A percentile compares a stretch with the other conserved stretches of the same genome.
Conservation (phyloP, 192 early-diverging fungal species). For the Phlyctochytrium arcticum region DNA sequence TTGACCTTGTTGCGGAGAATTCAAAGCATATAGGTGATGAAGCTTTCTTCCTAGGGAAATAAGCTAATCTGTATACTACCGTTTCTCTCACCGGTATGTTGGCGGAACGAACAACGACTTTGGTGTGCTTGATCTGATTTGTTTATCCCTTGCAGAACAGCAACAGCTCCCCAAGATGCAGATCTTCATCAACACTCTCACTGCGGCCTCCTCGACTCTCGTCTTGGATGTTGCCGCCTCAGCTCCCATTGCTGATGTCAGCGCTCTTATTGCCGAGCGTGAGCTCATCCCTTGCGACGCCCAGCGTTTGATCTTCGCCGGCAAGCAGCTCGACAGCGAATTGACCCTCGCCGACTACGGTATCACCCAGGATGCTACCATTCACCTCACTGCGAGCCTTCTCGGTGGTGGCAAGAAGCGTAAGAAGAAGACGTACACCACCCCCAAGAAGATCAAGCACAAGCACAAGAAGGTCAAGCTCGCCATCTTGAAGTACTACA, state of each 20-base stretch:
- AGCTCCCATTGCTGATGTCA: slow-evolving; percentile 76
- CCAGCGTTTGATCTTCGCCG: slow-evolving; percentile 77
- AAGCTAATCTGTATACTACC: no score
- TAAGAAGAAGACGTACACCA: slow-evolving; percentile 99
- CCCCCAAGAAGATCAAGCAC: slow-evolving; percentile 99
- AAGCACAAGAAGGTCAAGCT: slow-evolving; percentile 99
- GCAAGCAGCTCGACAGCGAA: slow-evolving; percentile 76
- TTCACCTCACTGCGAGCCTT: slow-evolving; percentile 65
- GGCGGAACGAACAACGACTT: no score
- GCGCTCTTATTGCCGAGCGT: slow-evolving; percentile 78
- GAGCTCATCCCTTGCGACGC: slow-evolving; percentile 76
- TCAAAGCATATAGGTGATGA: no score
- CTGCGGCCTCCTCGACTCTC: slow-evolving; percentile 74
- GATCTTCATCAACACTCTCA: slow-evolving; percentile 76
- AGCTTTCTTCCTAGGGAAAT: no score
- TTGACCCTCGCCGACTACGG: slow-evolving; percentile 71
- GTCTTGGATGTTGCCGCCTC: slow-evolving; percentile 73
- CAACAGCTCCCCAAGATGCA: slow-evolving; percentile 54
- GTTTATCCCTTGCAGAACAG: no score
- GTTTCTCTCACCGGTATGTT: no score
- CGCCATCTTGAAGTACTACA: slow-evolving; percentile 93
- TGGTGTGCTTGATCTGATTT: no score
- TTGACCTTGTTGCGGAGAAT: no score
- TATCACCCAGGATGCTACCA: slow-evolving; percentile 69
- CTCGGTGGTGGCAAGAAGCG: slow-evolving; percentile 87